Base-by-base conservation (phyloP, 305 asterid species). In the Euphrasia arctica region DNA sequence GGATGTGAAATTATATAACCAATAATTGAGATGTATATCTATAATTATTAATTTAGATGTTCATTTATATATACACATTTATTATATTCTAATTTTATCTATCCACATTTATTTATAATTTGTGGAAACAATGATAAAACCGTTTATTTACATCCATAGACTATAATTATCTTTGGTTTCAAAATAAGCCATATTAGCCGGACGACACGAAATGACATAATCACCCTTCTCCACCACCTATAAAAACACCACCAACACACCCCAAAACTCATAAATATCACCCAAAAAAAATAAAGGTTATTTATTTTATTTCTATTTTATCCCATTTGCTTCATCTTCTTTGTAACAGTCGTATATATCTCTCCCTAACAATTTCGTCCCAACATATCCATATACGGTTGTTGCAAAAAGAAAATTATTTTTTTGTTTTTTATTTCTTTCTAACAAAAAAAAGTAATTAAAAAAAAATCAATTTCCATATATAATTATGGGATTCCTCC, bases 401-500 rank as follows among this genome's bases (percentile, higher is more conserved):
- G 80, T 72, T 75, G 69, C 82, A 63, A 70, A 50, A 65, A 66
- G 73, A 63, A 68, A 25, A 51, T 49, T 49, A 42, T 2, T 55
- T 55, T 15, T n/a, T n/a, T 10, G 25, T 28, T 29, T 57, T n/a
- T 57, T 52, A 9, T 52, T 57, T 52, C 28, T 52, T 25, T 52
- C 29, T 52, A 3, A 13, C 22, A 22, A 2, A 52, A 14, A 52
- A 18, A 15, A 52, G 3, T 11, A 4, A 12, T 10, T 4, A 12
- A 32, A 14, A 54, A 41, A 54, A 9, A 6, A 31, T 0, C 13
- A n/a, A 27, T 61, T 14, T 60, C 48, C 11, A 60, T 25, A 25
- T 25, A 25, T 28, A 28, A 68, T 48, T 25, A 87, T 87, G 95
- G 90, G 88, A 68, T 84, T 87, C 60, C 85, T 87, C 48, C 70